phyloP scores from a whole-genome alignment of 23 red algal genomes.

The Chondrus crispus region DNA sequence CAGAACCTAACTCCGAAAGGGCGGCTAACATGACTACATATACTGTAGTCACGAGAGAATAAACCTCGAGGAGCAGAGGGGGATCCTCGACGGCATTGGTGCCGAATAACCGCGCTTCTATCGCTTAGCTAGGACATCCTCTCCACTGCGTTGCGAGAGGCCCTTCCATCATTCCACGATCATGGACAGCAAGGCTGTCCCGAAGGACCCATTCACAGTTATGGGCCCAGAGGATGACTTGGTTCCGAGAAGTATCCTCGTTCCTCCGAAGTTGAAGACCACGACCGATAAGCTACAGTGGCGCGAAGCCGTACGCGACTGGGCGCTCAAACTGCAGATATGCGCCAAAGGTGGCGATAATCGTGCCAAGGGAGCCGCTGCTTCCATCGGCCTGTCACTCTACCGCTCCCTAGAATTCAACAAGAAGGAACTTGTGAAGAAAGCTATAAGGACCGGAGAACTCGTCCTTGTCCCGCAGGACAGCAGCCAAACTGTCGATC shows the following conservation, averaged over 20 bases:
- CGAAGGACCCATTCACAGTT: background rate
- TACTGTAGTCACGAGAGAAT: too few species aligned
- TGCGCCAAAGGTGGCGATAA: background rate
- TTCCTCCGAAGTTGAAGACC: background rate
- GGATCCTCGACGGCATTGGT: too few species aligned
- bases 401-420: background rate
- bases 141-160: too few species aligned
- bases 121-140: too few species aligned
- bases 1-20: too few species aligned
- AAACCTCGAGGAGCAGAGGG: too few species aligned
- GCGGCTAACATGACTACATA: too few species aligned
- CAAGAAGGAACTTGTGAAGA: slow-evolving; percentile 8
- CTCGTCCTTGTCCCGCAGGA: background rate
- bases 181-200: too few species aligned
- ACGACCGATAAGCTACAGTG: slow-evolving; percentile 13
- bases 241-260: background rate
- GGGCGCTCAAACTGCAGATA: background rate
- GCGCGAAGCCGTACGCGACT: background rate
- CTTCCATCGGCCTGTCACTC: background rate
- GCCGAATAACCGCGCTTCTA: too few species aligned
- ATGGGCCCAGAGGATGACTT: background rate
- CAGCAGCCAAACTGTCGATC: background rate
- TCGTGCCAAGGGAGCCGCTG: slow-evolving; percentile 6
- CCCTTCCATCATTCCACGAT: too few species aligned
- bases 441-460: slow-evolving; percentile 1